A percentile compares a stretch with the other conserved stretches of the same genome.
phyloP scores from a whole-genome alignment of 768 basidiomycete genomes.

The Phlebiopsis flavidoalba region DNA sequence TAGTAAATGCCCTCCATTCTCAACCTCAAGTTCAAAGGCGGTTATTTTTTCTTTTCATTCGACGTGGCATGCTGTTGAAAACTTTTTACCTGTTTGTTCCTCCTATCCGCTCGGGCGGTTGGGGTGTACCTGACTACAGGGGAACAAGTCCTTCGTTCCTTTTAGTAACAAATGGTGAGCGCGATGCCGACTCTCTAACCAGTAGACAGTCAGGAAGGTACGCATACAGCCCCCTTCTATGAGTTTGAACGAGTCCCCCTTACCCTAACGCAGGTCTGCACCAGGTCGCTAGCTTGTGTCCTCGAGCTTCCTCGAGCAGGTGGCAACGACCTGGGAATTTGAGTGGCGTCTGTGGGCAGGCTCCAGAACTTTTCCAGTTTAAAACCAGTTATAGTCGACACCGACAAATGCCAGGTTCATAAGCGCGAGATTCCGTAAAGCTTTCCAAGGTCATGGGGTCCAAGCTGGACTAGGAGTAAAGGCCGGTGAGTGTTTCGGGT shows the following conservation, averaged over 20 bases:
- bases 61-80: not conserved
- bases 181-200: constrained; percentile 81
- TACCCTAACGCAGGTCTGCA: constrained; percentile 59
- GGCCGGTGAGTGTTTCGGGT: constrained; percentile 70
- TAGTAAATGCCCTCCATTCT: constrained; percentile 70
- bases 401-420: constrained; percentile 82
- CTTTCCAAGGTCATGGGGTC: constrained; percentile 86
- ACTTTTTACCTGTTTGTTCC: constrained; percentile 17
- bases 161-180: constrained; percentile 85
- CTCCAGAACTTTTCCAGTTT: constrained; percentile 87
- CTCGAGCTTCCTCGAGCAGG: constrained; percentile 92
- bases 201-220: constrained; percentile 94
- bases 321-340: constrained; percentile 88
- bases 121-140: constrained; percentile 34
- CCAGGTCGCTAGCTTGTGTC: constrained; percentile 83
- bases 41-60: constrained; percentile 19
- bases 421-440: constrained; percentile 89
- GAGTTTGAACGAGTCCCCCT: not conserved
- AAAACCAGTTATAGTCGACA: constrained; percentile 89
- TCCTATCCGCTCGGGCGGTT: constrained; percentile 15
- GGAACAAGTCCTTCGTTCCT: constrained; percentile 93
- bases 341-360: constrained; percentile 92
- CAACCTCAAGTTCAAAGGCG: constrained; percentile 82
- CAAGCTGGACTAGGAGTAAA: constrained; percentile 90
- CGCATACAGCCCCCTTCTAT: constrained; percentile 10